Conservation (phyloP, 106 monocot genomes). For the Narthecium ossifragum region DNA sequence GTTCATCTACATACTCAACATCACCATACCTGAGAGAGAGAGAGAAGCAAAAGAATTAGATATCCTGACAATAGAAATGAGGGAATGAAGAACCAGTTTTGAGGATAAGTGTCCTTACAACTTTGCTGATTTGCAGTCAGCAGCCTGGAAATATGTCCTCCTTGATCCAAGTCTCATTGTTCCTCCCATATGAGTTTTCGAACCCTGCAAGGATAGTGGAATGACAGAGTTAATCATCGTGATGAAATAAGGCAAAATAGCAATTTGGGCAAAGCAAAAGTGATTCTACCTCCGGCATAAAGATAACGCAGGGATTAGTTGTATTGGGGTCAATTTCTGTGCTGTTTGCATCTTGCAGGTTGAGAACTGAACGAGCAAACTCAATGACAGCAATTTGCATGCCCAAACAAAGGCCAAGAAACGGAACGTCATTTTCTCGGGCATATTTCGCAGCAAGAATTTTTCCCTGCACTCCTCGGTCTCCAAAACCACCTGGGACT, state of each 20-base stretch:
- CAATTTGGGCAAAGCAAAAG: neutral
- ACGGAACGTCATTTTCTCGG: conserved; percentile 71
- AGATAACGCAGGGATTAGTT: conserved; percentile 69
- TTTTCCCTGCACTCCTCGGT: conserved; percentile 89
- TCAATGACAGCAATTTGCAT: conserved; percentile 97
- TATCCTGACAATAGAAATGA: neutral
- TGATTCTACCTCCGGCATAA: conserved; percentile 84
- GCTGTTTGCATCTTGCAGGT: conserved; percentile 81
- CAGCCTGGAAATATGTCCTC: conserved; percentile 48
- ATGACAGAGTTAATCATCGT: no score
- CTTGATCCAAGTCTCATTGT: conserved; percentile 95
- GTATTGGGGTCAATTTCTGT: conserved; percentile 82
- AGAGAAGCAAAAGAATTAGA: neutral
- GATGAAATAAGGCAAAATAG: no score
- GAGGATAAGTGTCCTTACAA: conserved; percentile 41
- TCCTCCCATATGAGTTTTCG: conserved; percentile 93
- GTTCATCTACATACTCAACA: conserved; percentile 66
- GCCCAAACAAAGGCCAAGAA: conserved; percentile 83
- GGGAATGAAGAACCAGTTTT: neutral
- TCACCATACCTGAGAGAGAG: conserved; percentile 57
- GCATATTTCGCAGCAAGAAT: conserved; percentile 91
- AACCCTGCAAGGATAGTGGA: conserved; percentile 34
- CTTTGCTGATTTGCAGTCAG: conserved; percentile 60
- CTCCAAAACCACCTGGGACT: conserved; percentile 96
- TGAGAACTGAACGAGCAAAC: conserved; percentile 66